Evolutionary conservation across 164 flowering plant genomes (phyloP).

Genomic region (Pachysandra terminalis): DNA sequence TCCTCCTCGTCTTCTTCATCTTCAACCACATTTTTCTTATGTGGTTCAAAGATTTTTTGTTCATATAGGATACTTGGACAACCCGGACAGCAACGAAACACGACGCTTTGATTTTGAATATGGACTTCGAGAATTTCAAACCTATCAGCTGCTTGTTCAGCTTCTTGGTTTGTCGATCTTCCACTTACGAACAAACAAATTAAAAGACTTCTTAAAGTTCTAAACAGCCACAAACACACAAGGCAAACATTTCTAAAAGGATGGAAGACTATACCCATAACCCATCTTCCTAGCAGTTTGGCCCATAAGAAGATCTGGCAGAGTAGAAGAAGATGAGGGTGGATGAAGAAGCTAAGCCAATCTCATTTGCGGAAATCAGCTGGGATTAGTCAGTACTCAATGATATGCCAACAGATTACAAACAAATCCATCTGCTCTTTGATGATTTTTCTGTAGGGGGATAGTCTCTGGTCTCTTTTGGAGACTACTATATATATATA

Average conservation of each 20-base stretch:
- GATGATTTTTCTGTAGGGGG: no score
- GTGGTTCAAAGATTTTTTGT: constrained; percentile 2
- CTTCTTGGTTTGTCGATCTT: constrained; percentile 3
- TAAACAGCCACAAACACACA: constrained; percentile 6
- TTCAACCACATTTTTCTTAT: constrained; percentile 3
- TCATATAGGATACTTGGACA: neutral
- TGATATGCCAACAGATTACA: constrained; percentile 40
- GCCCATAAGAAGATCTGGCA: constrained; percentile 44
- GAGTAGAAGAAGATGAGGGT: constrained; percentile 37
- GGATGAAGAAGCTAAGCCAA: constrained; percentile 46
- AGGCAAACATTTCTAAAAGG: constrained; percentile 10
- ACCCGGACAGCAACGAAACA: constrained; percentile 1
- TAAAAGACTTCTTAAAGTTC: neutral
- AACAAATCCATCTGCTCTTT: constrained; percentile 28
- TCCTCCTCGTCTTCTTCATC: neutral
- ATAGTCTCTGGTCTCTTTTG: no score
- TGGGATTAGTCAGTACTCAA: constrained; percentile 38
- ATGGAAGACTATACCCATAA: constrained; percentile 9
- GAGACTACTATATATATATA: no score
- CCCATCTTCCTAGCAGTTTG: constrained; percentile 13
- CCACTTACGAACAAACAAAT: neutral
- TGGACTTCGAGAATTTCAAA: constrained; percentile 13
- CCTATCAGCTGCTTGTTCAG: constrained; percentile 5
- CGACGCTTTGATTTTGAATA: constrained; percentile 9
- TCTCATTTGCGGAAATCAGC: constrained; percentile 43